These are phyloP conservation scores for Lasiodiplodia gonubiensis DNA, from an alignment of 2,329 filamentous ascomycete species.

Conservation along the genomic window DNA sequence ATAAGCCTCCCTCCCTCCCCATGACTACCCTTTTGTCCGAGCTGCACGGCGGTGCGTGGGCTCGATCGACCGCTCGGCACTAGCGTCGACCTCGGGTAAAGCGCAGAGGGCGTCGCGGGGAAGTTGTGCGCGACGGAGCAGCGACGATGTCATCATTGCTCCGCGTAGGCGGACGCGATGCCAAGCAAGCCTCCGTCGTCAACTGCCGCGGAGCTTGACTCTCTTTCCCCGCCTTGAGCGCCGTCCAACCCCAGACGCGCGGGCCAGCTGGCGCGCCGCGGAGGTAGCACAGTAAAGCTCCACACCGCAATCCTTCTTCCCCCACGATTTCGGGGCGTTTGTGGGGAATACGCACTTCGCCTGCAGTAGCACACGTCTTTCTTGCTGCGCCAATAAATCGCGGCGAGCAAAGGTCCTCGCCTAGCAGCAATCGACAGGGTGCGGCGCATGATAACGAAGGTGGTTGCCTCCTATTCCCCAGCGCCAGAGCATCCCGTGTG, in stretches of 20 bases:
- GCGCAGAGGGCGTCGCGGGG: not conserved
- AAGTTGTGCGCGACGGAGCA: too few species aligned
- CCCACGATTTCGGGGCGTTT: not conserved
- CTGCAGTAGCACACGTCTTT: too few species aligned
- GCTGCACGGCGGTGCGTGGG: not conserved
- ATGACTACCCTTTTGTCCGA: conserved; percentile 5
- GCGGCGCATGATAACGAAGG: conserved; percentile 6
- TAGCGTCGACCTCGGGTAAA: not conserved
- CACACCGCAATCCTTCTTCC: not conserved
- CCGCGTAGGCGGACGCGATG: not conserved
- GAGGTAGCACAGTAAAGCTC: not conserved
- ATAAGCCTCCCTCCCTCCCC: not conserved
- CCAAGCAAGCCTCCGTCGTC: not conserved
- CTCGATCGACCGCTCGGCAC: not conserved
- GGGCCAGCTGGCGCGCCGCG: conserved; percentile 4
- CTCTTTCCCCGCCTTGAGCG: not conserved
- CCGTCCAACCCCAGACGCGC: conserved; percentile 12
- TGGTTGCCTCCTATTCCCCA: not conserved
- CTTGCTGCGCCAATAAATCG: too few species aligned
- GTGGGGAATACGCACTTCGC: not conserved
- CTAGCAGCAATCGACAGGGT: not conserved
- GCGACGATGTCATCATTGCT: not conserved
- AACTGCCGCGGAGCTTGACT: not conserved
- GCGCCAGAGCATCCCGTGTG: not conserved
- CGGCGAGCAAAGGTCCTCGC: too few species aligned